These are phyloP conservation scores for Xylaria scruposa DNA, from an alignment of 495 filamentous ascomycete species.

Conservation along the genomic window DNA sequence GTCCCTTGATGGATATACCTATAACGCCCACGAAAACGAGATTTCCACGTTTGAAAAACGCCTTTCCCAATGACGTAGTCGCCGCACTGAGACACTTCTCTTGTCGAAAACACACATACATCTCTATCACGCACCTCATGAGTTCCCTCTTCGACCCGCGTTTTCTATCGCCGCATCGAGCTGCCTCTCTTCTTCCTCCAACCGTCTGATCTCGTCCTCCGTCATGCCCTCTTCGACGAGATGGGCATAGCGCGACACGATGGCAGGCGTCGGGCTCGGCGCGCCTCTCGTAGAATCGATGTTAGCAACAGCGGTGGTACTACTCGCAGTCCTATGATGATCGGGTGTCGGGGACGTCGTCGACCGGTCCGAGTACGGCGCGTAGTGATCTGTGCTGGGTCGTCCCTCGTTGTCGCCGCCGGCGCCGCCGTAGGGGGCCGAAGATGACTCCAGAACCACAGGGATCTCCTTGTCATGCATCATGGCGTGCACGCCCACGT, in stretches of 20 bases:
- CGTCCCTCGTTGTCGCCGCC: not conserved
- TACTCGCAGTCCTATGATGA: conserved; percentile 22
- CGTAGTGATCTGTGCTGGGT: conserved; percentile 32
- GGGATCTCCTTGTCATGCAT: conserved; percentile 52
- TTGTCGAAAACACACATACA: not conserved
- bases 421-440: conserved; percentile 38
- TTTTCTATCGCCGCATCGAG: conserved; percentile 57
- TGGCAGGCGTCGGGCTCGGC: conserved; percentile 26
- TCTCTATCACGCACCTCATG: not conserved
- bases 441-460: conserved; percentile 39
- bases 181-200: conserved; percentile 58
- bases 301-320: not conserved
- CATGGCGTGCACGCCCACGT: conserved; percentile 35
- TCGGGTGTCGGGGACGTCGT: conserved; percentile 16
- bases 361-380: conserved; percentile 47
- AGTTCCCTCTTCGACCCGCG: conserved; percentile 36
- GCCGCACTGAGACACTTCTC: not conserved
- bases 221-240: conserved; percentile 60
- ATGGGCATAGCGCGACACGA: conserved; percentile 47
- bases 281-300: conserved; percentile 5
- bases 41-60: not conserved
- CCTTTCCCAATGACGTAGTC: conserved; percentile 1
- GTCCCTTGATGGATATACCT: conserved; percentile 24
- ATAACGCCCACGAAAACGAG: conserved; percentile 1
- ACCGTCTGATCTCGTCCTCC: conserved; percentile 50